Percentiles rank a stretch among this genome's conserved stretches.
Conservation (phyloP, 768 basidiomycete genomes). For the Hemileccinum rubropunctum region DNA sequence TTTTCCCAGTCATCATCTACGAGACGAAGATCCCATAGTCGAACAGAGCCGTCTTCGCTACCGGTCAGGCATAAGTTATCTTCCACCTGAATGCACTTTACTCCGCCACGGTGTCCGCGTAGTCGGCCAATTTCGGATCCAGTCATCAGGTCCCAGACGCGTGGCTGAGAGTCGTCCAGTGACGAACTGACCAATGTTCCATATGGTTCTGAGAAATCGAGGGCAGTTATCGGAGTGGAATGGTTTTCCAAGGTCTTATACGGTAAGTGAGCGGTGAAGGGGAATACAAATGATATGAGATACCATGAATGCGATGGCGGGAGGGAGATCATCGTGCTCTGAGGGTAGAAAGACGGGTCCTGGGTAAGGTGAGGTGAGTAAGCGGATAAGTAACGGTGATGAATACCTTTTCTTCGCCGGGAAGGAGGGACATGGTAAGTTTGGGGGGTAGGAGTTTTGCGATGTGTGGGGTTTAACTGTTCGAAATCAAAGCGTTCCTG, state of each 20-base stretch:
- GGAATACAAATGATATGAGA: constrained; percentile 8
- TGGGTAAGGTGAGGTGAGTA: constrained; percentile 23
- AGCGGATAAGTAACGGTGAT: background rate
- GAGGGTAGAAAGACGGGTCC: constrained; percentile 96
- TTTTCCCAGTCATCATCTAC: constrained; percentile 70
- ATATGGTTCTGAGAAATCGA: constrained; percentile 97
- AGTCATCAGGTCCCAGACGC: constrained; percentile 92
- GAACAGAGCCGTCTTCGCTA: constrained; percentile 79
- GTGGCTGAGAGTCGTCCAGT: constrained; percentile 80
- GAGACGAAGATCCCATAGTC: constrained; percentile 87
- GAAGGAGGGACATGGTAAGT: constrained; percentile 25
- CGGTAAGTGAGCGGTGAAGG: constrained; percentile 10
- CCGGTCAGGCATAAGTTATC: constrained; percentile 89
- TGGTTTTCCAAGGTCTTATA: constrained; percentile 81
- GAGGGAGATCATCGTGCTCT: constrained; percentile 93
- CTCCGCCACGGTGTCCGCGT: constrained; percentile 73
- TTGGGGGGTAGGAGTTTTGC: constrained; percentile 11
- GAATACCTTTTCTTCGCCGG: constrained; percentile 32
- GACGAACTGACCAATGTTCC: constrained; percentile 89
- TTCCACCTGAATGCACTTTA: constrained; percentile 93
- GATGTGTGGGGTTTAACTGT: constrained; percentile 37
- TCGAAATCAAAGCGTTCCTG: constrained; percentile 80
- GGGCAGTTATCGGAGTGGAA: constrained; percentile 74
- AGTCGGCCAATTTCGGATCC: constrained; percentile 86
- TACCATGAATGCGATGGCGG: constrained; percentile 97